Conservation (phyloP, 2,329 filamentous ascomycete genomes). For the Colletotrichum higginsianum region DNA sequence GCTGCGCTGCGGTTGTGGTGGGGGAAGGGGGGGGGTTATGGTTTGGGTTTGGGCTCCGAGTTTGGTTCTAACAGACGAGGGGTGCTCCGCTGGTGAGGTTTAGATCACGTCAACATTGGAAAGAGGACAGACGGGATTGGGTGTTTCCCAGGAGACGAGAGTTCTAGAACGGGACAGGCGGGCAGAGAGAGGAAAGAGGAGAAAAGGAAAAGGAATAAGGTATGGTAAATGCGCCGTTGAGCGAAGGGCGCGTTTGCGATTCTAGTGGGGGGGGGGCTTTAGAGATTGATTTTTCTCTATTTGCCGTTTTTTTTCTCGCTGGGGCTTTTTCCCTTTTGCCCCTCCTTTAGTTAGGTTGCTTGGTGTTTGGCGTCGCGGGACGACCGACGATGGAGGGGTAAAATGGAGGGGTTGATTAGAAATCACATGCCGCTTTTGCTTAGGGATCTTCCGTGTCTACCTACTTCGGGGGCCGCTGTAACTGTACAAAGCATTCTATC, state of each 20-base stretch:
- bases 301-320: neutral
- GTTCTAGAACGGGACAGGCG: neutral
- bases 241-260: conserved; percentile 15
- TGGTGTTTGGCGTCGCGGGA: neutral
- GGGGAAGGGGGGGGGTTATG: neutral
- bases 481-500: neutral
- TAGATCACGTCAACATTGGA: conserved; percentile 30
- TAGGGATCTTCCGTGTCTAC: neutral
- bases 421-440: conserved; percentile 38
- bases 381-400: conserved; percentile 35
- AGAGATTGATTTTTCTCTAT: neutral
- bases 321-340: neutral
- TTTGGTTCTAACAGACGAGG: too few species aligned
- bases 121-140: conserved; percentile 23
- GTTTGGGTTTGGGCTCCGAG: neutral
- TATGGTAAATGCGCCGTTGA: conserved; percentile 23
- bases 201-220: conserved; percentile 14
- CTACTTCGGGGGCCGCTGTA: neutral
- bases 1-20: too few species aligned
- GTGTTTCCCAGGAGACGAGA: neutral
- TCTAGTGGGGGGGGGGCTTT: neutral
- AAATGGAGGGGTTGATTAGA: conserved; percentile 40
- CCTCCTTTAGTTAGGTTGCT: neutral
- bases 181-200: neutral
- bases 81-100: conserved; percentile 11